Conservation (phyloP, 73 alveolate species). For the Blepharisma japonicum region DNA sequence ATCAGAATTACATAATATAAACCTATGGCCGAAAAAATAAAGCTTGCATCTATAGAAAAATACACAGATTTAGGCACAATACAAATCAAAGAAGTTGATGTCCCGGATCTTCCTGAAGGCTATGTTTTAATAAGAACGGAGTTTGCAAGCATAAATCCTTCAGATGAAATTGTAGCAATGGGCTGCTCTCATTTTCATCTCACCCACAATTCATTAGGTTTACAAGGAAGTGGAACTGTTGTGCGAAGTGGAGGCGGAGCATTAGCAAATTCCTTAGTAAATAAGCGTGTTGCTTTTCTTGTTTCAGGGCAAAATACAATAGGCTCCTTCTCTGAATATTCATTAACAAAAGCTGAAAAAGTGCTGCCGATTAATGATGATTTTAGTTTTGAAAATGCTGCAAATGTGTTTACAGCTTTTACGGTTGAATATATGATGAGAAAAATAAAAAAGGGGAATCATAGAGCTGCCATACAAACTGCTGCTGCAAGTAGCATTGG, state of each 20-base stretch:
- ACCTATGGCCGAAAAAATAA: too few relatives aligned
- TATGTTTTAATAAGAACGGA: conserved; percentile 50
- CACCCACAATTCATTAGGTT: too few relatives aligned
- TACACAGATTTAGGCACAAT: background rate
- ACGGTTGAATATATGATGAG: conserved; percentile 68
- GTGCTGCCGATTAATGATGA: conserved; percentile 51
- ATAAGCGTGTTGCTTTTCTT: too few relatives aligned
- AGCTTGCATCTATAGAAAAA: too few relatives aligned
- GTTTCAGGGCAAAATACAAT: too few relatives aligned
- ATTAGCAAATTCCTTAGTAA: too few relatives aligned
- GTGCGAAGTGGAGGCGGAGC: too few relatives aligned
- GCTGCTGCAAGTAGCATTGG: conserved; percentile 78
- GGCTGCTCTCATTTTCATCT: conserved; percentile 16
- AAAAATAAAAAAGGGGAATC: conserved; percentile 31
- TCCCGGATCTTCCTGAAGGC: conserved; percentile 10
- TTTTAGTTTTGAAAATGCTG: conserved; percentile 58
- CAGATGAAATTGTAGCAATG: conserved; percentile 28
- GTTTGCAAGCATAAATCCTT: conserved; percentile 55
- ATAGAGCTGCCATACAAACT: conserved; percentile 53
- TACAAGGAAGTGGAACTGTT: too few relatives aligned
- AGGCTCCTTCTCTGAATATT: too few relatives aligned
- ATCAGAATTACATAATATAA: too few relatives aligned
- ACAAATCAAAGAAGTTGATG: too few relatives aligned
- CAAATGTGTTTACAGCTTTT: conserved; percentile 59
- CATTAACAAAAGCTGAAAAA: too few relatives aligned